Percentiles rank a stretch among this genome's conserved stretches.
These are phyloP conservation scores for Aspergillus caelatus DNA, from an alignment of 2,329 filamentous ascomycete species.

Conservation along the genomic window DNA sequence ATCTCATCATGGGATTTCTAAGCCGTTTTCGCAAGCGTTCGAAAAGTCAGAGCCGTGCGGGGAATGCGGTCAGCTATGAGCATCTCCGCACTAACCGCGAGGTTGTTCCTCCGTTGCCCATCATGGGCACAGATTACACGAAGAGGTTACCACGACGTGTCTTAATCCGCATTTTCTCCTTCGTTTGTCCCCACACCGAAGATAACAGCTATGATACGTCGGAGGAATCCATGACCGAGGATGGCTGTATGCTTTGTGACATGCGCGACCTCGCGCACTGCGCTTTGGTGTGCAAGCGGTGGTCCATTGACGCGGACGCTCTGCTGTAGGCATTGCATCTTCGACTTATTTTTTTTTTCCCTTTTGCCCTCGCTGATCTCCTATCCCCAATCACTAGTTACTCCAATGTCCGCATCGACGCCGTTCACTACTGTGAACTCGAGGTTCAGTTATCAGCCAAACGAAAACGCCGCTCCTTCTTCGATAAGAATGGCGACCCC, in stretches of 20 bases:
- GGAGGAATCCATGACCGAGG: conserved; percentile 76
- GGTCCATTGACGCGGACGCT: conserved; percentile 62
- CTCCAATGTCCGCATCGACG: conserved; percentile 86
- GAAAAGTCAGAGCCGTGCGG: conserved; percentile 31
- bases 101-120: conserved; percentile 23
- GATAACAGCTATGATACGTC: conserved; percentile 81
- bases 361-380: conserved; percentile 17
- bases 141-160: conserved; percentile 67
- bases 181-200: conserved; percentile 78
- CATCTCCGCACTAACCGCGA: conserved; percentile 21
- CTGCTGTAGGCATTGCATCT: conserved; percentile 59
- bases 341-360: neutral
- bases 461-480: conserved; percentile 72
- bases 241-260: conserved; percentile 92
- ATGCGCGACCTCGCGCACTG: conserved; percentile 84
- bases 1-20: conserved; percentile 34
- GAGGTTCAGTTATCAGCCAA: conserved; percentile 79
- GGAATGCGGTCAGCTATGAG: conserved; percentile 25
- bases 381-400: conserved; percentile 58
- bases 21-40: conserved; percentile 33
- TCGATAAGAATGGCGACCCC: conserved; percentile 76
- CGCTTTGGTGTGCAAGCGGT: conserved; percentile 71
- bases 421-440: conserved; percentile 90
- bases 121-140: conserved; percentile 39
- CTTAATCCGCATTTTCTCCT: conserved; percentile 75